Percentiles rank a stretch among this genome's conserved stretches.
Conservation (phyloP, 2,329 filamentous ascomycete species). For the Penicillium sp. region DNA sequence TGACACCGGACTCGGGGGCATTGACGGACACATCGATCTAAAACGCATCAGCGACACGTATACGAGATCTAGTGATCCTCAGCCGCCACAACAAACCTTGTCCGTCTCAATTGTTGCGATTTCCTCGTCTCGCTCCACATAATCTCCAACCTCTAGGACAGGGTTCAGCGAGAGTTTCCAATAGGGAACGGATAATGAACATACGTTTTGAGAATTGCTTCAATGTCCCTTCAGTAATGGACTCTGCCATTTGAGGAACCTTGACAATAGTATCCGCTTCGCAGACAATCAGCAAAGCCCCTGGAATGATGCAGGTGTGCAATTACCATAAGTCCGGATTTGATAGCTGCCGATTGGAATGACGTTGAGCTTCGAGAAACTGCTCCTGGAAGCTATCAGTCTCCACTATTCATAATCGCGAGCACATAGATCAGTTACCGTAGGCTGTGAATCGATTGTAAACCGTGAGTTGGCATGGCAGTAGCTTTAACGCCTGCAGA, state of each 20-base stretch:
- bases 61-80: background rate
- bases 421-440: conserved; percentile 29
- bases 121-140: conserved; percentile 93
- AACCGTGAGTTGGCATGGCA: conserved; percentile 26
- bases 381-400: conserved; percentile 17
- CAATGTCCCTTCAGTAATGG: conserved; percentile 94
- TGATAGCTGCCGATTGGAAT: conserved; percentile 36
- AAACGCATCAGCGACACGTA: conserved; percentile 13
- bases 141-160: conserved; percentile 76
- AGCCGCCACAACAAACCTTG: conserved; percentile 66
- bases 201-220: conserved; percentile 89
- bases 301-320: background rate
- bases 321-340: conserved; percentile 43
- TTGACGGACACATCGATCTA: conserved; percentile 98
- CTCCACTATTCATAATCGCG: background rate
- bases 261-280: conserved; percentile 83
- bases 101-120: conserved; percentile 99
- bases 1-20: conserved; percentile 84
- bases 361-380: conserved; percentile 29
- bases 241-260: conserved; percentile 98
- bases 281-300: conserved; percentile 20
- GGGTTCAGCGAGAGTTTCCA: background rate
- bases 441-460: conserved; percentile 29
- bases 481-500: conserved; percentile 20
- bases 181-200: conserved; percentile 22